Base-by-base conservation (phyloP, 2,329 filamentous ascomycete species). In the Cladophialophora immunda region DNA sequence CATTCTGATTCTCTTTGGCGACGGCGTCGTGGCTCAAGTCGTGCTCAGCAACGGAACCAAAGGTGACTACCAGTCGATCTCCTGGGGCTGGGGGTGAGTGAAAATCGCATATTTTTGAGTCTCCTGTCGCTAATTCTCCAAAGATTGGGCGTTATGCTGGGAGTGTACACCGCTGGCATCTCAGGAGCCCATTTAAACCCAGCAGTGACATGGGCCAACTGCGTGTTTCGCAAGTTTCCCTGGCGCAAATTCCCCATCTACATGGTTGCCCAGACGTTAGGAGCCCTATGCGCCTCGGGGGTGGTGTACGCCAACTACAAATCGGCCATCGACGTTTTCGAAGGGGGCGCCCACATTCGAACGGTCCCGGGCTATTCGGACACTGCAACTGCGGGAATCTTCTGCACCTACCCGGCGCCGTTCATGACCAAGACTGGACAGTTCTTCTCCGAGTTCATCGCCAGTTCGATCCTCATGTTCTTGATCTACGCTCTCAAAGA, bases 381-480 rank as follows among this genome's bases (percentile, higher is more conserved):
- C 29, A 90, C 85, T 47, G 84, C 89, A 1, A 89, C 89, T 5
- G 90, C 88, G 0, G 89, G 87, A 1, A 87, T 93, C 68, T 92
- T 93, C 76, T 90, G 87, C 81, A 92, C 90, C 0, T 92, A 92
- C 73, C 90, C 90, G 0, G 79, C 78, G 1, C 70, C 74, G 1
- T 82, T 92, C 77, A 83, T 92, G 81, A 89, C 86, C 1, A 87
- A 84, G 58, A 86, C 87, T 0, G 87, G 85, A 59, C 87, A 90
- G 78, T 90, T 92, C 78, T 91, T 92, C 74, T 89, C 87, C 29
- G 90, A 93, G 72, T 89, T 92, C 71, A 82, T 93, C 61, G 88
- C 89, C 15, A 89, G 85, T 66, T 79, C 87, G 0, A 82, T 92
- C 36, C 79, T 92, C 19, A 90, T 92, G 85, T 91, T 92, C 73